Evolutionary conservation across 768 basidiomycete genomes (phyloP).

Genomic region (Cyclocybe cylindracea): DNA sequence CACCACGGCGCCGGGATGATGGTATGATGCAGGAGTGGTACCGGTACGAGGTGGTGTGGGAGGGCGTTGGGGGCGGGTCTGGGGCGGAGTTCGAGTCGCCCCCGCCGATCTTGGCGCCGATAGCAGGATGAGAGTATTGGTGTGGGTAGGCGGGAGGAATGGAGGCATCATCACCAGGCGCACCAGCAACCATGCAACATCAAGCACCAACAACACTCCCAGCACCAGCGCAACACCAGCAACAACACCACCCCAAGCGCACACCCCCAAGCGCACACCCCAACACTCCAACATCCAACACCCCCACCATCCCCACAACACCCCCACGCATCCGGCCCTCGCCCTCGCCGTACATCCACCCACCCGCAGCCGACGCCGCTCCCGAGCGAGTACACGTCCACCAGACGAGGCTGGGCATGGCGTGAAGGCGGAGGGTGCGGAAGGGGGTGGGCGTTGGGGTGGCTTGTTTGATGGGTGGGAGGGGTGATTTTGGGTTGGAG

Average conservation of each 20-base stretch:
- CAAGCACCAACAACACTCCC: no score
- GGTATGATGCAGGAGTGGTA: conserved; percentile 13
- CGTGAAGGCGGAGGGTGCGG: conserved; percentile 52
- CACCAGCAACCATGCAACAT: no score
- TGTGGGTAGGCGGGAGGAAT: conserved; percentile 31
- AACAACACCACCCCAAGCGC: no score
- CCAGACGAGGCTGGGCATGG: conserved; percentile 33
- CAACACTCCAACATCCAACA: no score
- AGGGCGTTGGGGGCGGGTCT: not conserved
- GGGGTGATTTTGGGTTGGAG: no score
- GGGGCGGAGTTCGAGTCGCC: conserved; percentile 54
- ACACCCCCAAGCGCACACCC: conserved; percentile 30
- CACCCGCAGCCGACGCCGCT: conserved; percentile 42
- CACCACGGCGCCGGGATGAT: not conserved
- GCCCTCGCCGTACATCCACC: conserved; percentile 39
- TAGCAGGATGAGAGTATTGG: conserved; percentile 49
- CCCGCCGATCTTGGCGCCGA: conserved; percentile 57
- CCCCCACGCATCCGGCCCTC: no score
- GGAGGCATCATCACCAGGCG: conserved; percentile 22
- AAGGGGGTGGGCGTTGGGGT: conserved; percentile 39
- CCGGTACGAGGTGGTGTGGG: conserved; percentile 1
- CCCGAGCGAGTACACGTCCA: conserved; percentile 40
- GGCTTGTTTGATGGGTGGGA: no score
- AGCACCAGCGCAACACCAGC: no score
- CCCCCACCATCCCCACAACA: no score